A percentile compares a stretch with the other conserved stretches of the same genome.
Evolutionary conservation across 225 moss, liverwort and hornwort species (phyloP).

Genomic region (Sphagnum tenellum): DNA sequence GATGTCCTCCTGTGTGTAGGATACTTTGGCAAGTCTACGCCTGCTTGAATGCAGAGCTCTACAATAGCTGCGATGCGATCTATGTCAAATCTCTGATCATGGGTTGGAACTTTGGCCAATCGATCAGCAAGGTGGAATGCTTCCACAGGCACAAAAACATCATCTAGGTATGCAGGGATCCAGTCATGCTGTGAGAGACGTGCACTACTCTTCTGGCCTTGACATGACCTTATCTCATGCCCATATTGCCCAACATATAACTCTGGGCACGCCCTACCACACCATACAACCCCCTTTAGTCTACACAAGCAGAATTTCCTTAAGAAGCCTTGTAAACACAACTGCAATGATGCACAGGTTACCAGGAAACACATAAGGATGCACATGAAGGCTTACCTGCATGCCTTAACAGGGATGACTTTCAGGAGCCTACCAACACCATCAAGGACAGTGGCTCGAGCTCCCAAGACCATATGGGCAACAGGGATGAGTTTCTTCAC

Average conservation of each 20-base stretch:
- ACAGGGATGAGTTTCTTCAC: constrained; percentile 56
- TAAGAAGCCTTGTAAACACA: too few species aligned
- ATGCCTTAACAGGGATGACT: constrained; percentile 53
- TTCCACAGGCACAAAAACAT: constrained; percentile 67
- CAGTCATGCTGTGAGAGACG: constrained; percentile 58
- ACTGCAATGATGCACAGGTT: too few species aligned
- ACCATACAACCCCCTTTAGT: neutral
- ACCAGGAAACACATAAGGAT: neutral
- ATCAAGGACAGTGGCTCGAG: constrained; percentile 42
- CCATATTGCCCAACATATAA: constrained; percentile 48
- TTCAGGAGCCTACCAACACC: constrained; percentile 64
- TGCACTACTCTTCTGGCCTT: constrained; percentile 32
- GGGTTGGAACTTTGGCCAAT: constrained; percentile 36
- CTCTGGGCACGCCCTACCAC: constrained; percentile 68
- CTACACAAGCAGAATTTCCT: too few species aligned
- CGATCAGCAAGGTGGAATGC: constrained; percentile 81
- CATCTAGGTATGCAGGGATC: constrained; percentile 58
- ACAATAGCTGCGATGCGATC: constrained; percentile 73
- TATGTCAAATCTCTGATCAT: constrained; percentile 69
- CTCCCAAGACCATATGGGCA: constrained; percentile 53
- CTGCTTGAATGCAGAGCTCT: constrained; percentile 95
- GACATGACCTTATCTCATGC: constrained; percentile 61
- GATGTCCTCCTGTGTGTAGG: constrained; percentile 54
- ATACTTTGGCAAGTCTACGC: constrained; percentile 63
- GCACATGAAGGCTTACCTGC: constrained; percentile 46